Evolutionary conservation across 495 filamentous ascomycete species (phyloP).

Genomic region (Penicillium subrubescens): DNA sequence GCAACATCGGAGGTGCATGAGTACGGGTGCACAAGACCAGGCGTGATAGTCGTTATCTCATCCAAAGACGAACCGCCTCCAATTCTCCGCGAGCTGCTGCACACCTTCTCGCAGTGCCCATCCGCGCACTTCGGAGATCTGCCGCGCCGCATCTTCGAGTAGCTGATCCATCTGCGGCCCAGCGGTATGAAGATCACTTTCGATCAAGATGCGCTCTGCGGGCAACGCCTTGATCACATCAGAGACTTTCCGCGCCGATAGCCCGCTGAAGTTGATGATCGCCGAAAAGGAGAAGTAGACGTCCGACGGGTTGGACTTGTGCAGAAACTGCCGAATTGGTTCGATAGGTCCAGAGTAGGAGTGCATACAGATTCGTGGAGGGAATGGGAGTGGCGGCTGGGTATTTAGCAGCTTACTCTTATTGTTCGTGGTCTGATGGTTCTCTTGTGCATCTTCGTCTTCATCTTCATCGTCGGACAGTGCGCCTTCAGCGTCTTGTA

Average conservation of each 20-base stretch:
- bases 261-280: slow-evolving; percentile 74
- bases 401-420: slow-evolving; percentile 32
- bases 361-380: slow-evolving; percentile 90
- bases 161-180: slow-evolving; percentile 78
- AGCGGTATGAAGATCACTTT: slow-evolving; percentile 89
- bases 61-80: slow-evolving; percentile 78
- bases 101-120: slow-evolving; percentile 78
- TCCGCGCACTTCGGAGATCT: slow-evolving; percentile 73
- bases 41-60: slow-evolving; percentile 4
- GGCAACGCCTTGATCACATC: slow-evolving; percentile 76
- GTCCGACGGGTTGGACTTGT: slow-evolving; percentile 70
- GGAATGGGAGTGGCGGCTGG: slow-evolving; percentile 63
- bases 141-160: slow-evolving; percentile 71
- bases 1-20: neutral
- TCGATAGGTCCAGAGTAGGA: slow-evolving; percentile 86
- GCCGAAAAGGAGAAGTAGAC: slow-evolving; percentile 90
- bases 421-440: slow-evolving; percentile 9
- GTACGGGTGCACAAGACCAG: neutral
- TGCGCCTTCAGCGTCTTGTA: slow-evolving; percentile 36
- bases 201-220: slow-evolving; percentile 75
- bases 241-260: slow-evolving; percentile 52
- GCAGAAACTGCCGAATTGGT: slow-evolving; percentile 74
- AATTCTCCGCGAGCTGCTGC: slow-evolving; percentile 71
- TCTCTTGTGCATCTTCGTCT: slow-evolving; percentile 7
- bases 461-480: slow-evolving; percentile 39